These are phyloP conservation scores for Pseudodiploospora longispora DNA, from an alignment of 2,329 filamentous ascomycete species.

Conservation along the genomic window DNA sequence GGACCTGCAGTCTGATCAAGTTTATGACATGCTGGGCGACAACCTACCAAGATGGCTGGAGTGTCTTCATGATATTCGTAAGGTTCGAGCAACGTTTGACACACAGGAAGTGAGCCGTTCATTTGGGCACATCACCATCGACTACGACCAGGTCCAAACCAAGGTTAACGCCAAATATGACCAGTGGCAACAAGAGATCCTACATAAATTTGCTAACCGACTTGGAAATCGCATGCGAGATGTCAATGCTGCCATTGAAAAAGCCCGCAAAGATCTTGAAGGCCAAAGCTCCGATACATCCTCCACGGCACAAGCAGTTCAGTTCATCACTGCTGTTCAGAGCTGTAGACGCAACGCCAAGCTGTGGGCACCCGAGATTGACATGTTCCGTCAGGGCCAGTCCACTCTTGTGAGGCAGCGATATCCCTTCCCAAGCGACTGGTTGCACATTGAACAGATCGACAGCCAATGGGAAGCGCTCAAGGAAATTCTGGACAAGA, in stretches of 20 bases:
- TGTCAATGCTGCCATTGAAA: constrained; percentile 84
- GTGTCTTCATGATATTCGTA: constrained; percentile 91
- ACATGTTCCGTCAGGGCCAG: constrained; percentile 91
- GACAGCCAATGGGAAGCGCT: constrained; percentile 93
- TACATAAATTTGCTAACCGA: constrained; percentile 84
- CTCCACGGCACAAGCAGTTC: constrained; percentile 92
- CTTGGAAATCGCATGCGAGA: constrained; percentile 88
- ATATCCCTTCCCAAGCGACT: constrained; percentile 88
- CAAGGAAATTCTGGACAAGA: constrained; percentile 84
- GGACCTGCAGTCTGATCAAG: constrained; percentile 93
- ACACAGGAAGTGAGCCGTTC: constrained; percentile 88
- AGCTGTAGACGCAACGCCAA: constrained; percentile 91
- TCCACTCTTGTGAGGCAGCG: constrained; percentile 84
- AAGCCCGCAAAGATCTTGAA: constrained; percentile 83
- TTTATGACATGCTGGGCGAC: constrained; percentile 86
- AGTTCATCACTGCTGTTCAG: constrained; percentile 97
- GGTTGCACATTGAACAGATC: constrained; percentile 93
- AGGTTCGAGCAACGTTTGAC: constrained; percentile 92
- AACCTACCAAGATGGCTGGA: constrained; percentile 91
- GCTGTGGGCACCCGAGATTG: constrained; percentile 90
- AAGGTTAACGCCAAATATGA: constrained; percentile 99
- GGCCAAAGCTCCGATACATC: constrained; percentile 86
- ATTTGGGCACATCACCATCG: constrained; percentile 90
- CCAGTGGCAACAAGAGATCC: constrained; percentile 97
- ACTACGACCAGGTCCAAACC: constrained; percentile 97